Evolutionary conservation across 1,284 basidiomycete species (phyloP).

Genomic region (Sparassis latifolia): DNA sequence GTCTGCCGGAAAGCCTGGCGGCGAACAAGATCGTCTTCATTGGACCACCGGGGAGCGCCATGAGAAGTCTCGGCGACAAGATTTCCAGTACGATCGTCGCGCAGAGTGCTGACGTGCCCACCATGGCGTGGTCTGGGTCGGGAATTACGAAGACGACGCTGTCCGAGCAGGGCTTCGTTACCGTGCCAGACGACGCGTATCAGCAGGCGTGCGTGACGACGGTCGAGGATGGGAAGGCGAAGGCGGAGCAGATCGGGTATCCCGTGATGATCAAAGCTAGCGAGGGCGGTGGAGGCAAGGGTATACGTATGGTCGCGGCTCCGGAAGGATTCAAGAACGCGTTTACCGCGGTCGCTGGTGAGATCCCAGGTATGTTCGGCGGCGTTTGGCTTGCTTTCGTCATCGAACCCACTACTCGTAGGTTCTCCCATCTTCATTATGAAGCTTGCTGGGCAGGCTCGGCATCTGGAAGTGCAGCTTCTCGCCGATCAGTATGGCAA

Average conservation of each 20-base stretch:
- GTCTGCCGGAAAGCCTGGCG: conserved; percentile 91
- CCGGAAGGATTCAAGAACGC: conserved; percentile 89
- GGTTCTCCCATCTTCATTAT: conserved; percentile 99
- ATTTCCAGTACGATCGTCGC: conserved; percentile 99
- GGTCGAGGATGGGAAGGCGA: conserved; percentile 84
- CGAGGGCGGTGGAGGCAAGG: conserved; percentile 98
- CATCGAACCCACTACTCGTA: conserved; percentile 24
- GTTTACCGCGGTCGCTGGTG: conserved; percentile 90
- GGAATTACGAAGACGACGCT: conserved; percentile 89
- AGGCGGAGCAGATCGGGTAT: conserved; percentile 88
- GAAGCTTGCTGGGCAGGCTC: conserved; percentile 97
- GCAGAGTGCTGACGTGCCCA: conserved; percentile 95
- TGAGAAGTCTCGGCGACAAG: conserved; percentile 99
- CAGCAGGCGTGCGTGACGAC: conserved; percentile 83
- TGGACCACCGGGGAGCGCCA: conserved; percentile 96
- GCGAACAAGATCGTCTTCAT: conserved; percentile 98
- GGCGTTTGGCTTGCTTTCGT: conserved; percentile 8
- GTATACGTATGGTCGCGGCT: conserved; percentile 89
- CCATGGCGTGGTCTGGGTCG: conserved; percentile 98
- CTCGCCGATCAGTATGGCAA: conserved; percentile 99
- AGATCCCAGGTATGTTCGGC: conserved; percentile 78
- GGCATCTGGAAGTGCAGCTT: conserved; percentile 97
- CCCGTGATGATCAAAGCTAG: conserved; percentile 99
- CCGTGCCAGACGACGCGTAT: conserved; percentile 91
- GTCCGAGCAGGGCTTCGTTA: conserved; percentile 87